phyloP scores from a whole-genome alignment of 805 yeast species.

The Wickerhamiella lipophila region DNA sequence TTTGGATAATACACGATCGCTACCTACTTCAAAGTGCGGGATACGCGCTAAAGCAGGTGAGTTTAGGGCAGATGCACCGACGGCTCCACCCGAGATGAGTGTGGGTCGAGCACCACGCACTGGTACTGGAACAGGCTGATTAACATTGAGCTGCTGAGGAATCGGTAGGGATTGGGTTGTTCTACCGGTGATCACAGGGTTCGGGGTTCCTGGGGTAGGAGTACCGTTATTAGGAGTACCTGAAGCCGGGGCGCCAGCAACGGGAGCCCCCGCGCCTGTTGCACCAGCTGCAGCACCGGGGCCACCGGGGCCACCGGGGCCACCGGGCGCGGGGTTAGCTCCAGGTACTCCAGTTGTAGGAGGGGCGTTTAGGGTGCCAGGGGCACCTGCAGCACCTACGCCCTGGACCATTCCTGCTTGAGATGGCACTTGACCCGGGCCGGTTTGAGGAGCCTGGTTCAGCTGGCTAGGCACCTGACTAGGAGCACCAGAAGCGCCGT shows the following conservation, averaged over 20 bases:
- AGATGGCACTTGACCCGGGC: neutral
- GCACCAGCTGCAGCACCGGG: slow-evolving; percentile 1
- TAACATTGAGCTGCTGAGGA: slow-evolving; percentile 53
- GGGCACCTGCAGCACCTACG: too few species aligned
- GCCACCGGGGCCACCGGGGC: neutral
- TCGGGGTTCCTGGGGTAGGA: neutral
- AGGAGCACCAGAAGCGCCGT: neutral
- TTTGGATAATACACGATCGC: slow-evolving; percentile 63
- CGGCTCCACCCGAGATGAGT: slow-evolving; percentile 30
- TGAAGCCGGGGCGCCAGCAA: neutral
- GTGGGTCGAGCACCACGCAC: slow-evolving; percentile 68
- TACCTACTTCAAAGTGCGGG: slow-evolving; percentile 69
- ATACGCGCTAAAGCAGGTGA: slow-evolving; percentile 58
- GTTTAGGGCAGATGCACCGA: slow-evolving; percentile 47
- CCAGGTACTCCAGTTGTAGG: neutral
- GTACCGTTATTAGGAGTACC: neutral
- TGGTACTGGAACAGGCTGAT: slow-evolving; percentile 51
- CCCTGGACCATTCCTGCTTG: neutral
- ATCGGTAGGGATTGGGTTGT: slow-evolving; percentile 31
- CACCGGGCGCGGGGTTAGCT: slow-evolving; percentile 1
- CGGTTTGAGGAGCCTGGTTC: neutral
- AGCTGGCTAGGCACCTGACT: neutral
- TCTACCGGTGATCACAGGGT: slow-evolving; percentile 5
- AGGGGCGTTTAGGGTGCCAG: neutral
- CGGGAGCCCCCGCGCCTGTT: neutral